Evolutionary conservation across 164 flowering plant species (phyloP), one percentile per base, ranked within the genome.

Genomic region (Cinnamomum chago): DNA sequence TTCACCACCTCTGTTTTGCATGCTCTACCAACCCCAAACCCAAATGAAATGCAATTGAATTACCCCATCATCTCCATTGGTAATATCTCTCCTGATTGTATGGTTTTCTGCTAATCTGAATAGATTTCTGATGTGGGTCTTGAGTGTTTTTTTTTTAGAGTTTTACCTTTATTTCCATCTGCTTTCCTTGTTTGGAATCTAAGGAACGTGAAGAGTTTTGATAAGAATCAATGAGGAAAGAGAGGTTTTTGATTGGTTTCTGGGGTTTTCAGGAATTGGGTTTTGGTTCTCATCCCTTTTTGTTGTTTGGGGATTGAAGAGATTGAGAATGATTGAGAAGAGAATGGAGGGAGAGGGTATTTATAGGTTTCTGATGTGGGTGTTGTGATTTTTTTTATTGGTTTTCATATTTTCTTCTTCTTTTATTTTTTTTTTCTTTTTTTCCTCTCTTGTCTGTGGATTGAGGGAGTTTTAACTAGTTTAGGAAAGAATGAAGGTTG

Each of bases 21-120:
- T 83, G 85, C 74, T 67, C 78, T 78, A 79, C 80, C 83, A 72
- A 77, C 79, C 73, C 74, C 27, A 78, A 82, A 77, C 67, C 71
- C 7, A 51, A 62, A 67, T 70, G 75, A 67, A 75, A 76, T 79
- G 75, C 77, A 60, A 75, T 77, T 75, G 78, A 79, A 76, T 70
- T 79, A 55, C 72, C 24, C 50, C 60, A 60, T 60, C 64, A 18
- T 60, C 64, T 60, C 64, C 64, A 60, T 60, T 60, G n/a, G 52
- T 60, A 68, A 55, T 79, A 81, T 81, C 76, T 55, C 70, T 73
- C 77, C 65, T 71, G 76, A 79, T 72, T 72, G 30, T 75, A 14
- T 62, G 67, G 52, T 74, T 24, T 76, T 81, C 51, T 1, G 77
- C n/a, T 60, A 50, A 24, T 74, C 28, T 73, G 60, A 58, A 74